phyloP scores from a whole-genome alignment of 202 grass and related monocot species.

The Schoenoplectus triqueter region DNA sequence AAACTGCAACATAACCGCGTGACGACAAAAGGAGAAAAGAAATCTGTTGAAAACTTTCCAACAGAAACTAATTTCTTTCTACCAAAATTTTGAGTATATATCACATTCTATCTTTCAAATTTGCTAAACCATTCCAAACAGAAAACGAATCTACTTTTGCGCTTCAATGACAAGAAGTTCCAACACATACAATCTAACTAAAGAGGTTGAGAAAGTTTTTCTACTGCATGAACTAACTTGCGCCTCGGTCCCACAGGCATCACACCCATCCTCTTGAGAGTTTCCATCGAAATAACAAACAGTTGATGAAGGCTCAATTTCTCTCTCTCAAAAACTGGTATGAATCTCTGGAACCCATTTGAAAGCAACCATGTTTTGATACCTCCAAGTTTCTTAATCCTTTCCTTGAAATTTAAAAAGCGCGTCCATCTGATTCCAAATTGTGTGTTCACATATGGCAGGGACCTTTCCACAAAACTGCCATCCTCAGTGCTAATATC shows the following conservation, averaged over 20 bases:
- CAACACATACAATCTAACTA: constrained; percentile 19
- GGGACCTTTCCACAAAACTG: constrained; percentile 44
- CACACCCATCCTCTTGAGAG: constrained; percentile 83
- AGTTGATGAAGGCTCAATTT: constrained; percentile 65
- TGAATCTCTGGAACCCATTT: constrained; percentile 59
- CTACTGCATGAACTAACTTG: constrained; percentile 79
- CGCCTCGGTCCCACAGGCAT: constrained; percentile 78
- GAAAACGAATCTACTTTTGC: no score
- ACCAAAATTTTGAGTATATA: neutral
- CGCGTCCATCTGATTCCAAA: constrained; percentile 51
- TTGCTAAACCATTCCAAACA: neutral
- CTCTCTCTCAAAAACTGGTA: constrained; percentile 59
- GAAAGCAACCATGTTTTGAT: constrained; percentile 70
- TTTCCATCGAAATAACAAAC: constrained; percentile 69
- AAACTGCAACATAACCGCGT: neutral
- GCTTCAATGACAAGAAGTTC: neutral
- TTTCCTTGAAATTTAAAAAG: constrained; percentile 53
- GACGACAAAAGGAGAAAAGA: no score
- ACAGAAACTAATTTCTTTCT: neutral
- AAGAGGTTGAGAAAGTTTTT: constrained; percentile 47
- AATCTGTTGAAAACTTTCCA: no score
- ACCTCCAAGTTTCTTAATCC: constrained; percentile 59
- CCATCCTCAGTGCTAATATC: neutral
- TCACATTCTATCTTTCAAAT: neutral
- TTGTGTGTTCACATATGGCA: constrained; percentile 52